phyloP scores from a whole-genome alignment of 148 eudicot species.

The Hydrangea macrophylla region DNA sequence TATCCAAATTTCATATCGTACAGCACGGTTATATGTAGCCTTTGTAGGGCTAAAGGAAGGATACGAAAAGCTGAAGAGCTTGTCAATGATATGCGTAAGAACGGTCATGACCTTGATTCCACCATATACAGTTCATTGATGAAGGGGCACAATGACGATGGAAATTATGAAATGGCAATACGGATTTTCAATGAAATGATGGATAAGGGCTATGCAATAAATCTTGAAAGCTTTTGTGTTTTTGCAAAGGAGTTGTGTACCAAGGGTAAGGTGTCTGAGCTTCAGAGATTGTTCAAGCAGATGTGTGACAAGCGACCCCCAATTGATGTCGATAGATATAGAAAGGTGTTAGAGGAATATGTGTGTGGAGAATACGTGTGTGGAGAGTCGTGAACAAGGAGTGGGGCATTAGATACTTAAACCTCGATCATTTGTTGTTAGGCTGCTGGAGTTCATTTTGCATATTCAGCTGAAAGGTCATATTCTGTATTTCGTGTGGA shows the following conservation, averaged over 20 bases:
- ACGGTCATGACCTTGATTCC: conserved; percentile 26
- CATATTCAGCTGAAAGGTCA: not conserved
- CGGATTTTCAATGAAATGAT: conserved; percentile 29
- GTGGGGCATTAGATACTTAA: not conserved
- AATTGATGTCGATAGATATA: conserved; percentile 12
- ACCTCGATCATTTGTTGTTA: no score
- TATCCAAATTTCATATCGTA: conserved; percentile 46
- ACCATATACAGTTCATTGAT: conserved; percentile 27
- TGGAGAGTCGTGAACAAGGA: not conserved
- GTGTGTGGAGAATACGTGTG: not conserved
- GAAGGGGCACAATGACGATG: conserved; percentile 13
- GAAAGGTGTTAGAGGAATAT: not conserved
- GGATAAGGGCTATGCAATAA: conserved; percentile 12
- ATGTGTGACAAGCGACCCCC: conserved; percentile 9
- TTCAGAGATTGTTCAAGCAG: conserved; percentile 16
- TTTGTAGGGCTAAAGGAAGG: conserved; percentile 25
- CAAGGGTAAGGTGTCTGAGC: conserved; percentile 16
- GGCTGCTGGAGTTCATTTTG: not conserved
- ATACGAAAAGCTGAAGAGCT: conserved; percentile 22
- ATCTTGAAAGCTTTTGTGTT: conserved; percentile 14
- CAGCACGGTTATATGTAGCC: conserved; percentile 31
- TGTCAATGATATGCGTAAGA: conserved; percentile 22
- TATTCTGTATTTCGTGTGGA: not conserved
- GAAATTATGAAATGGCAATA: conserved; percentile 20
- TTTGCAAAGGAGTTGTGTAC: conserved; percentile 14